These are phyloP conservation scores for Mycothermus thermophilus DNA, from an alignment of 495 filamentous ascomycete genomes.

Conservation along the genomic window DNA sequence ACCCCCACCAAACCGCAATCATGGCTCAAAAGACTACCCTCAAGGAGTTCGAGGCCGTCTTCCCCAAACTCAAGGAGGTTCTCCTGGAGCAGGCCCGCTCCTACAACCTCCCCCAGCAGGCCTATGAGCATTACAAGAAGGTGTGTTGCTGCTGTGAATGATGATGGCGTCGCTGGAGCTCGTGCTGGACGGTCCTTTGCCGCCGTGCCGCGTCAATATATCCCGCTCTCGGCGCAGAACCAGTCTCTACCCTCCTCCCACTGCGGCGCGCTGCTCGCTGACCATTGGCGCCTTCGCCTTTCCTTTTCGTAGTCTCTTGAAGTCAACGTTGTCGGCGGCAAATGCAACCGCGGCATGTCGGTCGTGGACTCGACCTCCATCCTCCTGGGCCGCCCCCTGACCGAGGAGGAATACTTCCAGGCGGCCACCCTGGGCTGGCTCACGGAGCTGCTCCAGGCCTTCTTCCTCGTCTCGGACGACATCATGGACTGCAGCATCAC, in stretches of 20 bases:
- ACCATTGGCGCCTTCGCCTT: too few relatives aligned
- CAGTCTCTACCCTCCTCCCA: conserved; percentile 8
- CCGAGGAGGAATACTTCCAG: conserved; percentile 67
- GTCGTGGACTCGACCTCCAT: conserved; percentile 79
- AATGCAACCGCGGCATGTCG: conserved; percentile 97
- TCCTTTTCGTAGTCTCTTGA: conserved; percentile 74
- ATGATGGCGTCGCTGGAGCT: too few relatives aligned
- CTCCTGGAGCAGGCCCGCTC: conserved; percentile 57
- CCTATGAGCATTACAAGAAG: conserved; percentile 75
- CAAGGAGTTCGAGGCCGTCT: conserved; percentile 77
- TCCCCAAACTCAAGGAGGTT: conserved; percentile 65
- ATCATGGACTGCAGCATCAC: conserved; percentile 96
- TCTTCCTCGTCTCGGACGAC: conserved; percentile 97
- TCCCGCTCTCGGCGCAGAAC: too few relatives aligned
- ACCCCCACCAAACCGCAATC: conserved; percentile 16
- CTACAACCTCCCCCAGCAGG: conserved; percentile 70
- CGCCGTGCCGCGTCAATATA: too few relatives aligned
- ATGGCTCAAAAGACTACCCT: conserved; percentile 57
- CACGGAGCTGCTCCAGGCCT: conserved; percentile 93
- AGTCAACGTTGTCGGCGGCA: conserved; percentile 81
- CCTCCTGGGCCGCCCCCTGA: conserved; percentile 58
- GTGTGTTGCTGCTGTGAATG: too few relatives aligned
- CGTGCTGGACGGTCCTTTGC: too few relatives aligned
- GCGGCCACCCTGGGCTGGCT: conserved; percentile 85
- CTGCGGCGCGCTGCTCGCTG: too few relatives aligned